Base-by-base conservation (phyloP, 192 early-diverging fungal genomes). In the Podila clonocystis region DNA sequence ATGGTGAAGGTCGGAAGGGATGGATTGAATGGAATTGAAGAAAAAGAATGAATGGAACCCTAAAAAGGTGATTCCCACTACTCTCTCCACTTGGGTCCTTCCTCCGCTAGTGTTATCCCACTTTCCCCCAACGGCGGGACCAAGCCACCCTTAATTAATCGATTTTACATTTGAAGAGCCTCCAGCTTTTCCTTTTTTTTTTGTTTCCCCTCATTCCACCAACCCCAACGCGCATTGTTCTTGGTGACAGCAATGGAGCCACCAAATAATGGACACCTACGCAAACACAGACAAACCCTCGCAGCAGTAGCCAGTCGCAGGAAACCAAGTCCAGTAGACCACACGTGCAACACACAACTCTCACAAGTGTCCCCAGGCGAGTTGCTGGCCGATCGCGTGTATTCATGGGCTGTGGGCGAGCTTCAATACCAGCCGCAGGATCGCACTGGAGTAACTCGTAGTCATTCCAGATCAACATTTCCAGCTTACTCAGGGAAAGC, bases 391-490 rank as follows among this genome's bases (percentile, higher is more conserved):
- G 63, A 70, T 28, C 68, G 58, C 17, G 68, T 78, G 13, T 72
- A 72, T 48, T 31, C 48, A 0, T 79, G 75, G 75, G 62, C 64
- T 50, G 72, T 30, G 7, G 34, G 26, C n/a, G 75, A 79, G 5
- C 70, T 79, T 7, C 69, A 72, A 26, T 79, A 79, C 45, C 59
- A 69, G 24, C 65, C 75, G 2, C 41, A 45, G 41, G 11, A 41
- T 41, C 41, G 41, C 49, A 49, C 36, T 7, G 13, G 45, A n/a
- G 12, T 34, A 67, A 20, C 22, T 50, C 4, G 60, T 19, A 63
- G 48, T 50, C 75, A 52, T 38, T 13, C 20, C 3, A 38, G 67
- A 50, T 31, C 38, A 38, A 24, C 22, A 3, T 12, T 22, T 26
- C 26, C 20, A 63, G 38, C 22, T 9, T 22, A 55, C 52, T 9